phyloP scores from a whole-genome alignment of 139 green algal species.

The Chlorella sp. region DNA sequence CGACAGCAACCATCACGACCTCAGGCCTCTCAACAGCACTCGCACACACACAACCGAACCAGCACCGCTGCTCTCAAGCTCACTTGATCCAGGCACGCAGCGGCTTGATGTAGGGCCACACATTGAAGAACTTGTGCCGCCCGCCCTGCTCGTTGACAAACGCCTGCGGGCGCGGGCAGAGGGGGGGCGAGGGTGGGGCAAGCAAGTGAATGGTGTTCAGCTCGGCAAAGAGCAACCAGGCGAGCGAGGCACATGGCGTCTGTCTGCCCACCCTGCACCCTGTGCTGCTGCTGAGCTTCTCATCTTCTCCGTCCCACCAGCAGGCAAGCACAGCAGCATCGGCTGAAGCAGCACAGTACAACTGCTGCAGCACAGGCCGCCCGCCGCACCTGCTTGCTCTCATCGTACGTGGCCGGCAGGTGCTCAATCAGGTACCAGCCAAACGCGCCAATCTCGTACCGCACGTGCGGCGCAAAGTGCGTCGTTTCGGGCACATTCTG shows the following conservation, averaged over 20 bases:
- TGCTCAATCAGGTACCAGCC: conserved; percentile 79
- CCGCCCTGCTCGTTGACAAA: conserved; percentile 74
- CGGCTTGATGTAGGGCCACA: conserved; percentile 76
- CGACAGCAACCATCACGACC: too few species aligned
- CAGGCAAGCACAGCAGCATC: neutral
- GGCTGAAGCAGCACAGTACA: too few species aligned
- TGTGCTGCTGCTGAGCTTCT: too few species aligned
- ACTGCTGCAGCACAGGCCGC: neutral
- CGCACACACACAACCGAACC: neutral
- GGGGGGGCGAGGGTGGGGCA: neutral
- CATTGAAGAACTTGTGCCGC: conserved; percentile 85
- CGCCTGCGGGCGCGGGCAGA: conserved; percentile 39
- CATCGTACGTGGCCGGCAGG: conserved; percentile 59
- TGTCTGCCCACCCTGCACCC: too few species aligned
- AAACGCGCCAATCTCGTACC: conserved; percentile 83
- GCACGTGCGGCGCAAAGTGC: conserved; percentile 69
- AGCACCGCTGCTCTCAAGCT: neutral
- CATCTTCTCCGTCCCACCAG: neutral
- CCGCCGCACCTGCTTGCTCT: conserved; percentile 38
- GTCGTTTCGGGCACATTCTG: conserved; percentile 67
- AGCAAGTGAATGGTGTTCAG: too few species aligned
- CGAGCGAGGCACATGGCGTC: too few species aligned
- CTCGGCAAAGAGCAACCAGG: too few species aligned
- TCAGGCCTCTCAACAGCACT: too few species aligned
- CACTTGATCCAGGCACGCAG: conserved; percentile 66